Base-by-base conservation (phyloP, 345 rosid species). In the Eutrema japonicum region DNA sequence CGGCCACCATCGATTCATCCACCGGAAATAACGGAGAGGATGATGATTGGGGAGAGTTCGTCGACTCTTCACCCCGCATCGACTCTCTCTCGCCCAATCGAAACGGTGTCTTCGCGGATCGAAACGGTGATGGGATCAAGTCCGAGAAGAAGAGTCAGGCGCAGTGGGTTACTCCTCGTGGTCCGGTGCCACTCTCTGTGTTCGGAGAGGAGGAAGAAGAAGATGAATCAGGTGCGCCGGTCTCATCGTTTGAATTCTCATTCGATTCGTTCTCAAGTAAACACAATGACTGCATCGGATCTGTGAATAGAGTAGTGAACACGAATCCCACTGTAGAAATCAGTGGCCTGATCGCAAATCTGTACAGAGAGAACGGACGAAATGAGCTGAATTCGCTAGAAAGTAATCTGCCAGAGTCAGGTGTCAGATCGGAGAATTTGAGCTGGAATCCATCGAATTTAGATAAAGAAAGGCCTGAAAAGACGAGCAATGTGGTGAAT, bases 41-140 rank as follows among this genome's bases (percentile, higher is more conserved):
- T 30, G 90, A 88, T 43, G 88, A 88, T 69, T 94, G 97, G 97
- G 88, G 95, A 65, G 97, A 89, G 53, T 94, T 91, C 79, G 71
- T 85, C 54, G 69, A 75, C 30, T 81, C 85, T 41, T 66, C 73
- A 0, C 26, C 26, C 26, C 26, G 26, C 26, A 22, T 22, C 26
- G 26, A 22, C 26, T 22, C 26, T 22, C 26, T 22, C 26, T 22
- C 26, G 26, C 65, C 65, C 2, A 38, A 72, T 62, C 70, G 74
- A 14, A 55, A 65, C 4, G 50, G 68, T 32, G 61, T 64, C 37
- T 41, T 37, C 22, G 7, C 68, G 10, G 77, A 70, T 81, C 85
- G 57, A 18, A 58, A 11, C 41, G 13, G 30, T 43, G 18, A 70
- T 63, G 73, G 75, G 53, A 73, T 62, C 56, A 77, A 71, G 2